Percentiles rank a stretch among this genome's conserved stretches.
phyloP scores from a whole-genome alignment of 2,329 filamentous ascomycete species.

The Ophiocordyceps australis region DNA sequence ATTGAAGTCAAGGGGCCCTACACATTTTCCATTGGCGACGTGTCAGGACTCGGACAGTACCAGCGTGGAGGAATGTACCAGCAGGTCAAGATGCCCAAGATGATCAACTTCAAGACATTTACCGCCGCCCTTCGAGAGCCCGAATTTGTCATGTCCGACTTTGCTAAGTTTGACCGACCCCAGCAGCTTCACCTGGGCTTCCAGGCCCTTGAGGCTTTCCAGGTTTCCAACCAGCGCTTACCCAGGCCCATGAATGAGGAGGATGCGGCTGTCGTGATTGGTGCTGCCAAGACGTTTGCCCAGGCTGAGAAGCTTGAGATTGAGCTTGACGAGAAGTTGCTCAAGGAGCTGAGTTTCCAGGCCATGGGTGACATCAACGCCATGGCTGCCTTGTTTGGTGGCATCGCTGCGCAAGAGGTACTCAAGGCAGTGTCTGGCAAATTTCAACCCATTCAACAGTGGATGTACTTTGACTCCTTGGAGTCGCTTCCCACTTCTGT shows the following conservation, averaged over 20 bases:
- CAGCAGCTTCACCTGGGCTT: slow-evolving; percentile 83
- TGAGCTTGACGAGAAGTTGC: slow-evolving; percentile 80
- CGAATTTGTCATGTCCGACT: slow-evolving; percentile 83
- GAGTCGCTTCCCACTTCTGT: slow-evolving; percentile 71
- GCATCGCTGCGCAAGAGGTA: slow-evolving; percentile 82
- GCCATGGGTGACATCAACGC: slow-evolving; percentile 79
- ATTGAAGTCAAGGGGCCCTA: slow-evolving; percentile 91
- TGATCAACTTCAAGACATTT: slow-evolving; percentile 73
- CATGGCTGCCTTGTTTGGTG: slow-evolving; percentile 90
- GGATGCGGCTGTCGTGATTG: slow-evolving; percentile 64
- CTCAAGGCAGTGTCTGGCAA: slow-evolving; percentile 96
- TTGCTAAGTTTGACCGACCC: slow-evolving; percentile 92
- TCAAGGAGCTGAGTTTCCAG: slow-evolving; percentile 89
- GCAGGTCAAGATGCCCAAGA: slow-evolving; percentile 97
- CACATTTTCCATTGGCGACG: slow-evolving; percentile 92
- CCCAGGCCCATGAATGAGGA: slow-evolving; percentile 71
- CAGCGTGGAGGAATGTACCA: slow-evolving; percentile 75
- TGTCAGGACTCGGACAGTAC: slow-evolving; percentile 74
- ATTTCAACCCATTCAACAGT: slow-evolving; percentile 89
- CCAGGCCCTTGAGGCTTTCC: slow-evolving; percentile 80
- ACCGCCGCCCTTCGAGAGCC: slow-evolving; percentile 66
- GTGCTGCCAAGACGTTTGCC: slow-evolving; percentile 57
- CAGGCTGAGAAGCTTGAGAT: slow-evolving; percentile 44
- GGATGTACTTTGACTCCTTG: slow-evolving; percentile 95
- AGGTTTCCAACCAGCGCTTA: slow-evolving; percentile 53